A percentile compares a stretch with the other conserved stretches of the same genome.
phyloP scores from a whole-genome alignment of 805 yeast species.

The Teunomyces funiuensis region DNA sequence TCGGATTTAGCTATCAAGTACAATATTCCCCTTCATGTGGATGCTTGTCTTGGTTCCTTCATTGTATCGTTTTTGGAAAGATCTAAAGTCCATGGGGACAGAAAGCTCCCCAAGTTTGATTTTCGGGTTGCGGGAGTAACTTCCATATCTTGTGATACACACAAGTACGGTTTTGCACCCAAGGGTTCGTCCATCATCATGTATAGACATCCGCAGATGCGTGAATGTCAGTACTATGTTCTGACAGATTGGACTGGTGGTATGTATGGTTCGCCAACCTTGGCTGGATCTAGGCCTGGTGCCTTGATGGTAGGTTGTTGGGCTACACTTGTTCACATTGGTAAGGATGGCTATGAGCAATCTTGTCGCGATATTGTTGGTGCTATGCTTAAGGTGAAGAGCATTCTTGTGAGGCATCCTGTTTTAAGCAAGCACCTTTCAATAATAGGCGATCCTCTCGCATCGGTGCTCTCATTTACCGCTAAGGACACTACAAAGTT shows the following conservation, averaged over 20 bases:
- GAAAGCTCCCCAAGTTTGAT: slow-evolving; percentile 61
- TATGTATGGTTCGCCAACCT: slow-evolving; percentile 90
- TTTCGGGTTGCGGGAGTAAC: slow-evolving; percentile 89
- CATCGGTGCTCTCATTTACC: slow-evolving; percentile 79
- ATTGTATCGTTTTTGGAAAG: slow-evolving; percentile 75
- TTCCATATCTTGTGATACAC: slow-evolving; percentile 98
- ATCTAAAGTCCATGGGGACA: slow-evolving; percentile 49
- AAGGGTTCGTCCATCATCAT: slow-evolving; percentile 91
- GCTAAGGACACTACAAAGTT: slow-evolving; percentile 40
- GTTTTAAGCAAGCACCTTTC: slow-evolving; percentile 53
- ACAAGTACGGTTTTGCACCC: slow-evolving; percentile 97
- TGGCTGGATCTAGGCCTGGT: slow-evolving; percentile 97
- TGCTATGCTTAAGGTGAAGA: slow-evolving; percentile 60
- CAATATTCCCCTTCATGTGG: slow-evolving; percentile 89
- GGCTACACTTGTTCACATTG: slow-evolving; percentile 85
- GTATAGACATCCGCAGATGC: slow-evolving; percentile 69
- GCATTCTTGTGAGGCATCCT: slow-evolving; percentile 42
- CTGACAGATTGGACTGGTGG: slow-evolving; percentile 92
- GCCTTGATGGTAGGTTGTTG: slow-evolving; percentile 98
- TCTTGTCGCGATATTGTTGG: slow-evolving; percentile 65
- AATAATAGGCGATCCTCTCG: slow-evolving; percentile 82
- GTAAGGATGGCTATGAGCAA: slow-evolving; percentile 76
- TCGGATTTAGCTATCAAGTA: slow-evolving; percentile 63
- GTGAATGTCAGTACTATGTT: slow-evolving; percentile 83
- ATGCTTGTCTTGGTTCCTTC: slow-evolving; percentile 93